These are phyloP conservation scores for Suillus lakei DNA, from an alignment of 768 basidiomycete genomes.

Conservation along the genomic window DNA sequence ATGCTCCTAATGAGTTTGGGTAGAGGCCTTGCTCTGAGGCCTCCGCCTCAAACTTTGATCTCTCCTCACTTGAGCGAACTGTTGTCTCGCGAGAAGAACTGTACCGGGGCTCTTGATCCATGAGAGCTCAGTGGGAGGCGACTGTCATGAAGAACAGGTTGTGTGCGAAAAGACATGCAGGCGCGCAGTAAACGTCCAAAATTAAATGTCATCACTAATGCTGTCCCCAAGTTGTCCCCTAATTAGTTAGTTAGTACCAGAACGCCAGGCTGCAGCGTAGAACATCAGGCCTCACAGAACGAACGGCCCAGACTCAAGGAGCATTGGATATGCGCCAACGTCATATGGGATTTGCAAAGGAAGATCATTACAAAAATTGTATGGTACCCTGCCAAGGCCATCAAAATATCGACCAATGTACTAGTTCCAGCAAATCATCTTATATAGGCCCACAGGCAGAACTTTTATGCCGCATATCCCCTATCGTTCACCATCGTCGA, in stretches of 20 bases:
- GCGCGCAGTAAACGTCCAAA: neutral
- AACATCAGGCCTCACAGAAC: no score
- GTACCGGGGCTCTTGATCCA: slow-evolving; percentile 8
- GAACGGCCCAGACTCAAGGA: neutral
- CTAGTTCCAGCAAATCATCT: neutral
- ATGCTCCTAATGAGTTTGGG: neutral
- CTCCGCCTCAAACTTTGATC: neutral
- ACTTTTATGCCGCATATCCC: neutral
- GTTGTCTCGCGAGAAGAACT: slow-evolving; percentile 19
- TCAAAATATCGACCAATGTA: neutral
- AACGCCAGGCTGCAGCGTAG: neutral
- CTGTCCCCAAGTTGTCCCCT: slow-evolving; percentile 3
- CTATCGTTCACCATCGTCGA: slow-evolving; percentile 20
- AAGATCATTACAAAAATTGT: neutral
- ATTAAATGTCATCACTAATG: neutral
- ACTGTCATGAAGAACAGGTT: neutral
- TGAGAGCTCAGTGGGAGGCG: neutral
- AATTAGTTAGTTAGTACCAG: neutral
- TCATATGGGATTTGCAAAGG: neutral
- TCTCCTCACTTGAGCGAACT: slow-evolving; percentile 12
- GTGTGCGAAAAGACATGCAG: slow-evolving; percentile 1
- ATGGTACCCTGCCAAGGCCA: slow-evolving; percentile 4
- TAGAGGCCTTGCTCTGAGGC: neutral
- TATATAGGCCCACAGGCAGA: neutral
- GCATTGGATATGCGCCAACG: neutral